Evolutionary conservation across 2,329 filamentous ascomycete species (phyloP).

Genomic region (Curvularia lunata): DNA sequence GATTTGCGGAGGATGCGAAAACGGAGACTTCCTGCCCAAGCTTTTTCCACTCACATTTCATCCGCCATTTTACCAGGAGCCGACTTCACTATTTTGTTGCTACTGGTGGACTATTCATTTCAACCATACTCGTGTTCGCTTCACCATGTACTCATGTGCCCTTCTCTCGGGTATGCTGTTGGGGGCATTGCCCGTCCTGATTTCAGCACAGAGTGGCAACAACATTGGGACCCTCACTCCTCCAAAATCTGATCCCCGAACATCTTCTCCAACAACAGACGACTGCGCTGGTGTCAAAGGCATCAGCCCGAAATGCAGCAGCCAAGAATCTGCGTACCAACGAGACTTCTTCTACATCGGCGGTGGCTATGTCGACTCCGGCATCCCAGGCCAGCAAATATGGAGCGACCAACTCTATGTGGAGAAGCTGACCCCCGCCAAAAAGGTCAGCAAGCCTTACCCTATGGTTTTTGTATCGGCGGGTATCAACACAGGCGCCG

Average conservation of each 20-base stretch:
- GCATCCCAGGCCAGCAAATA: constrained; percentile 25
- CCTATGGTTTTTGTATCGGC: constrained; percentile 34
- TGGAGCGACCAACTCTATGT: constrained; percentile 29
- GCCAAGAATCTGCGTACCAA: constrained; percentile 28
- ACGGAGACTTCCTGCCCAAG: background rate
- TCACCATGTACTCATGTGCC: constrained; percentile 1
- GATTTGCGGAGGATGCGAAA: background rate
- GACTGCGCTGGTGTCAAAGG: constrained; percentile 26
- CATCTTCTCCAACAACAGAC: background rate
- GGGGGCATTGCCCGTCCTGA: background rate
- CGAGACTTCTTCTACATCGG: constrained; percentile 38
- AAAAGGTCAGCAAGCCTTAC: constrained; percentile 19
- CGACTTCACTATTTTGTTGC: background rate
- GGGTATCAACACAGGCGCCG: constrained; percentile 26
- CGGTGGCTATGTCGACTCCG: constrained; percentile 31
- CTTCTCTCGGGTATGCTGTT: constrained; percentile 4
- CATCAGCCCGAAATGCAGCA: constrained; percentile 27
- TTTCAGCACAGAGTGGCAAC: background rate
- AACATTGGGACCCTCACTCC: background rate
- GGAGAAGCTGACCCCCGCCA: constrained; percentile 29
- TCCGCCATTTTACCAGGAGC: background rate
- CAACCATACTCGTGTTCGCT: background rate
- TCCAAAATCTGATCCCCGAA: background rate
- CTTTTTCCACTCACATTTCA: background rate
- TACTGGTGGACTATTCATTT: background rate